phyloP scores from a whole-genome alignment of 768 basidiomycete species.

The Pisolithus sp. region DNA sequence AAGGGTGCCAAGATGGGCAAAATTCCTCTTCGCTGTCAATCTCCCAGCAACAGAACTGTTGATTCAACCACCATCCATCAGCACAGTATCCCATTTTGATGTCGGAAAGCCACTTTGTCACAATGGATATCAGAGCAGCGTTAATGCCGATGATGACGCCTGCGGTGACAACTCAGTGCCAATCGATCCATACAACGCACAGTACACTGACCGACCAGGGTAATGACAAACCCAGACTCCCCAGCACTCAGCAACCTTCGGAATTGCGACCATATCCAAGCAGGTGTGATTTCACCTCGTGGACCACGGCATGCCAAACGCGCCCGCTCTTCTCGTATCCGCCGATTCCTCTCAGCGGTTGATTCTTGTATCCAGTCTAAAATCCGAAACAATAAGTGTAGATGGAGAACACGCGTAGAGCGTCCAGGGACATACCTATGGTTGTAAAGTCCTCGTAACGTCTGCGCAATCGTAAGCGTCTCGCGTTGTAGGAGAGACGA shows the following conservation, averaged over 20 bases:
- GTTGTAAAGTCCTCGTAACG: constrained; percentile 95
- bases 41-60: constrained; percentile 98
- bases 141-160: constrained; percentile 89
- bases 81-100: constrained; percentile 96
- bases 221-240: constrained; percentile 90
- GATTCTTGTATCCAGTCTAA: constrained; percentile 98
- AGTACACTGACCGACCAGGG: constrained; percentile 71
- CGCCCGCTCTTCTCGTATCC: constrained; percentile 46
- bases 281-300: constrained; percentile 42
- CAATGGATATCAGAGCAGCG: constrained; percentile 91
- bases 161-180: constrained; percentile 25
- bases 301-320: constrained; percentile 43
- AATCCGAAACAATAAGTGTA: constrained; percentile 8
- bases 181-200: not conserved
- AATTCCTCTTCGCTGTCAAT: constrained; percentile 76
- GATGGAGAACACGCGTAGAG: constrained; percentile 3
- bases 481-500: not conserved
- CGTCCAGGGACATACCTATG: constrained; percentile 54
- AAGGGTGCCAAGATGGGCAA: constrained; percentile 89
- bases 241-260: constrained; percentile 58
- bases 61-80: constrained; percentile 97
- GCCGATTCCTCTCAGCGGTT: constrained; percentile 77
- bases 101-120: constrained; percentile 96
- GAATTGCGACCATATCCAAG: constrained; percentile 58
- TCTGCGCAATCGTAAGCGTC: constrained; percentile 35